Base-by-base conservation (phyloP, 106 monocot species). In the Agapanthus africanus region DNA sequence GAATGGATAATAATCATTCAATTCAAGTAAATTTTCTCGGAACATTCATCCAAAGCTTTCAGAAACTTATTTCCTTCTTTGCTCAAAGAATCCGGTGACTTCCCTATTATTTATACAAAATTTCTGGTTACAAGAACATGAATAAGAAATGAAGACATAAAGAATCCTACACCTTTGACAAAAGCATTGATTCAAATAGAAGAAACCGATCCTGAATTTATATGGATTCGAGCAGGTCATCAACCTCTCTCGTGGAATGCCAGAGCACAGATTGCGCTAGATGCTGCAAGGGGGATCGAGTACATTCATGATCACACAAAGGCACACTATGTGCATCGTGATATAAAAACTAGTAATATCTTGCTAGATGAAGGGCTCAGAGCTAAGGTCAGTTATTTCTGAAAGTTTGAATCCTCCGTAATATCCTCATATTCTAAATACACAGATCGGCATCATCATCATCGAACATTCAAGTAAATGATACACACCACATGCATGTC, bases 291-390 rank as follows among this genome's bases (percentile, higher is more conserved):
- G 32, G 77, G 84, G 0, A 78, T 85, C n/a, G 84, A 85, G 37
- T 85, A 85, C 68, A 77, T 85, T 19, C 84, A 85, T 65, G 80
- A 85, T 37, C 74, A 80, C 36, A 81, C 77, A 7, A 85, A 85
- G 41, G 46, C 70, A 4, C 70, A 54, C 2, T 78, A 78, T 31
- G 80, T 85, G 22, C 84, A 85, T 41, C 70, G 80, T 4, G 80
- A 85, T 47, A 85, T 85, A 63, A 85, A 85, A 64, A 81, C 80
- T 18, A 80, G 80, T 34, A 85, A 85, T 71, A 85, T 85, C 19
- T 52, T 85, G n/a, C 71, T 85, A 13, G 85, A 85, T 64, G 39
- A 65, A 23, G 70, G 71, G 8, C 71, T 85, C 26, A 65, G 80
- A 75, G 85, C 80, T 36, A 85, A 85, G 74, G 85, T 85, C 26